A percentile compares a stretch with the other conserved stretches of the same genome.
Evolutionary conservation across 2,329 filamentous ascomycete genomes (phyloP).

Genomic region (Clonostachys sp.): DNA sequence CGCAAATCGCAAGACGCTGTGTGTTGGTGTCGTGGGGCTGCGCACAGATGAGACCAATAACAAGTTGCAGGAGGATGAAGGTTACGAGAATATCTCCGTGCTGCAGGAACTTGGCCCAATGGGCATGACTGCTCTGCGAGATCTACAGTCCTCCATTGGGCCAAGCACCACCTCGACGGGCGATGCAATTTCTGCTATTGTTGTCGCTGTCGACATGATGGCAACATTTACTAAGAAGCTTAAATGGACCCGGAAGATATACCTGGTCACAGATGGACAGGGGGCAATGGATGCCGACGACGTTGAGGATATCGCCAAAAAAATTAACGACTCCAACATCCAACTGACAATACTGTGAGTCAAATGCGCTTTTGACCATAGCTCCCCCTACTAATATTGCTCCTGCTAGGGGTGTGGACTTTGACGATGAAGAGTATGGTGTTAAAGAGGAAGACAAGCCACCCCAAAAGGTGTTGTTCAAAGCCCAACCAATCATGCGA

Average conservation of each 20-base stretch:
- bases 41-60: conserved; percentile 76
- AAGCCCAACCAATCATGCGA: neutral
- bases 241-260: conserved; percentile 76
- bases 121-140: conserved; percentile 64
- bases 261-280: conserved; percentile 79
- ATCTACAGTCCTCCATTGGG: conserved; percentile 58
- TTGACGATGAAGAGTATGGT: conserved; percentile 85
- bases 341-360: conserved; percentile 74
- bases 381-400: neutral
- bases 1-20: conserved; percentile 62
- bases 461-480: conserved; percentile 51
- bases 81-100: conserved; percentile 78
- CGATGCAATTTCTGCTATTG: conserved; percentile 83
- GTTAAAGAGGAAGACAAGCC: conserved; percentile 90
- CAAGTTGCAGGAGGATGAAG: conserved; percentile 60
- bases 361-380: neutral
- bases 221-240: conserved; percentile 71
- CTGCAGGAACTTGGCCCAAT: conserved; percentile 62
- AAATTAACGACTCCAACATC: conserved; percentile 73
- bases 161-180: conserved; percentile 66
- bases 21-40: conserved; percentile 76
- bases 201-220: conserved; percentile 86
- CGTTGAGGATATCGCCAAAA: conserved; percentile 63
- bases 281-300: conserved; percentile 70
- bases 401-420: conserved; percentile 71